A percentile compares a stretch with the other conserved stretches of the same genome.
Evolutionary conservation across 768 basidiomycete genomes (phyloP).

Genomic region (Porphyrellus cyaneotinctus): DNA sequence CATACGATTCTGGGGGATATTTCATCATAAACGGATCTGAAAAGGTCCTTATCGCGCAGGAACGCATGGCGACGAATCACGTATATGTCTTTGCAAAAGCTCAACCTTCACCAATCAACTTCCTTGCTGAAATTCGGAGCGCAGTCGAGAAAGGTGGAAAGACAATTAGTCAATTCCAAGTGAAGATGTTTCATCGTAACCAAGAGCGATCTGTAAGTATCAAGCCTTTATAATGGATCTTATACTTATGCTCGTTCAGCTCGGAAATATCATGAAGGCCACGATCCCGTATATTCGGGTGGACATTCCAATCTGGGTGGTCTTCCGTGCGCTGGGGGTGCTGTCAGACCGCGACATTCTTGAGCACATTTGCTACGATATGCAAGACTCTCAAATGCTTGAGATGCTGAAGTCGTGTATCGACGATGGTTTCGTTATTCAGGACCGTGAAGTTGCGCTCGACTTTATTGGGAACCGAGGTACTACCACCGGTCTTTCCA

Average conservation of each 20-base stretch:
- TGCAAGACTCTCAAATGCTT: conserved; percentile 92
- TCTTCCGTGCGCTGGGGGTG: conserved; percentile 96
- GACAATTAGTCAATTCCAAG: conserved; percentile 95
- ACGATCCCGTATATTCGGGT: conserved; percentile 98
- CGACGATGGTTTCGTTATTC: conserved; percentile 97
- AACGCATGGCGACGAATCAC: conserved; percentile 98
- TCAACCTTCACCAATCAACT: conserved; percentile 92
- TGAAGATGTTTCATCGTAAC: conserved; percentile 92
- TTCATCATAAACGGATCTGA: conserved; percentile 99
- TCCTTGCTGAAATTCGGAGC: conserved; percentile 95
- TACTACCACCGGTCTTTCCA: conserved; percentile 86
- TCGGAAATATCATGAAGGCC: conserved; percentile 92
- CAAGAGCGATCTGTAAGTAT: conserved; percentile 79
- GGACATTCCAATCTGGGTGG: conserved; percentile 98
- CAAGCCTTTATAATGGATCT: neutral
- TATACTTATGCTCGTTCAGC: conserved; percentile 36
- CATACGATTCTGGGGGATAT: conserved; percentile 97
- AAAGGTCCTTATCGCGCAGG: conserved; percentile 99
- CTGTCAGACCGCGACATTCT: conserved; percentile 97
- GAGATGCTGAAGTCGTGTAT: conserved; percentile 99
- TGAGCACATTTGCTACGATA: conserved; percentile 97
- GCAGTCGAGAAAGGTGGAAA: conserved; percentile 98
- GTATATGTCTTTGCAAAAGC: conserved; percentile 99
- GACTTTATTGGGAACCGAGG: conserved; percentile 99
- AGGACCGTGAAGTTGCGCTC: conserved; percentile 93